A percentile compares a stretch with the other conserved stretches of the same genome.
These are phyloP conservation scores for Narthecium ossifragum DNA, from an alignment of 106 monocot genomes.

Conservation along the genomic window DNA sequence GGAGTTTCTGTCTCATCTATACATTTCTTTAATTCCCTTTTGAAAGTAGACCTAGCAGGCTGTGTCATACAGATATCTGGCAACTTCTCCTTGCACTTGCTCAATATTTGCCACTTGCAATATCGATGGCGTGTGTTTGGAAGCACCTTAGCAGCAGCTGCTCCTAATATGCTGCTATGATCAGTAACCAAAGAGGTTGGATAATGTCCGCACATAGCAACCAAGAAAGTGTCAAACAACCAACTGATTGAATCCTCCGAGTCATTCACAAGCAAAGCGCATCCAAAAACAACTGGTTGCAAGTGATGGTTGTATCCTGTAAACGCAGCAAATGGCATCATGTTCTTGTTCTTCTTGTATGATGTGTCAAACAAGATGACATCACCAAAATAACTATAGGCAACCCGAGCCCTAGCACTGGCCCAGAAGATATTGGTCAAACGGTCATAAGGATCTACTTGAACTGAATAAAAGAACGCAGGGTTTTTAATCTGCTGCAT, in stretches of 20 bases:
- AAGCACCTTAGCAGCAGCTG: constrained; percentile 9
- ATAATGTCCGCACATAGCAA: constrained; percentile 17
- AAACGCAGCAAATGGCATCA: constrained; percentile 18
- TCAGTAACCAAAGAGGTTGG: constrained; percentile 18
- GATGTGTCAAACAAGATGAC: constrained; percentile 21
- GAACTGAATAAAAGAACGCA: constrained; percentile 19
- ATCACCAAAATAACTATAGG: constrained; percentile 31
- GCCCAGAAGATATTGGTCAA: constrained; percentile 27
- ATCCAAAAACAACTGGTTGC: constrained; percentile 21
- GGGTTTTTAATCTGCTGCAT: constrained; percentile 14
- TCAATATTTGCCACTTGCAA: constrained; percentile 24
- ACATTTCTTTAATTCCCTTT: constrained; percentile 16
- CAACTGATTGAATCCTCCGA: constrained; percentile 10
- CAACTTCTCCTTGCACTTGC: constrained; percentile 19
- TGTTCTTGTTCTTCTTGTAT: constrained; percentile 18
- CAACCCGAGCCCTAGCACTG: constrained; percentile 11
- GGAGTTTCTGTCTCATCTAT: constrained; percentile 13
- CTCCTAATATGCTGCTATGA: not conserved
- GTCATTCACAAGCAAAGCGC: constrained; percentile 14
- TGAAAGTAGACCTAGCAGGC: not conserved
- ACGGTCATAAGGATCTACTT: constrained; percentile 5
- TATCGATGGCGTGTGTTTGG: constrained; percentile 12
- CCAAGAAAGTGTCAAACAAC: constrained; percentile 20
- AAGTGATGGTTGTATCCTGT: constrained; percentile 23
- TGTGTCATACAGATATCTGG: constrained; percentile 1